phyloP scores from a whole-genome alignment of 176 grass and related monocot genomes.

The Carex parvula region DNA sequence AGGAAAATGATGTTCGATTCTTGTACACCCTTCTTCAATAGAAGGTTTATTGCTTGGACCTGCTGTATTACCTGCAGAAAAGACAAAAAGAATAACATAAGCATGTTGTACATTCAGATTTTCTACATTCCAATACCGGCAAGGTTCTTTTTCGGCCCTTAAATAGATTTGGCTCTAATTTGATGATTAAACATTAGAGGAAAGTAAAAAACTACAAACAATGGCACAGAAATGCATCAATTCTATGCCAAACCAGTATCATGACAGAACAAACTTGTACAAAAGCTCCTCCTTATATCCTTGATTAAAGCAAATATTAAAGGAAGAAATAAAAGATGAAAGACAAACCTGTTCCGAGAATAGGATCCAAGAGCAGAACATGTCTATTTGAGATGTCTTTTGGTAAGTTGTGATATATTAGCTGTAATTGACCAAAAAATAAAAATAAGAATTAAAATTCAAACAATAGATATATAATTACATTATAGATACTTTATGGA shows the following conservation, averaged over 20 bases:
- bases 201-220: not conserved
- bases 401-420: slow-evolving; percentile 93
- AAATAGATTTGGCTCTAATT: not conserved
- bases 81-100: slow-evolving; percentile 21
- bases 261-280: not conserved
- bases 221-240: not conserved
- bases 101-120: not conserved
- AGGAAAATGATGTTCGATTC: slow-evolving; percentile 90
- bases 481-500: not conserved
- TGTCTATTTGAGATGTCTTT: slow-evolving; percentile 87
- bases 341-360: slow-evolving; percentile 89
- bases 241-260: not conserved
- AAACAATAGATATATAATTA: slow-evolving; percentile 20
- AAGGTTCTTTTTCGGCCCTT: not conserved
- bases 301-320: not conserved
- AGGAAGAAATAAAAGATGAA: not conserved
- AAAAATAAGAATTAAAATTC: slow-evolving; percentile 27
- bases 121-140: not conserved
- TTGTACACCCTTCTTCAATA: slow-evolving; percentile 78
- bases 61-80: slow-evolving; percentile 73
- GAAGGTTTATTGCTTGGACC: slow-evolving; percentile 81
- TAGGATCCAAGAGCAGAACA: slow-evolving; percentile 93
- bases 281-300: not conserved
- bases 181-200: not conserved
- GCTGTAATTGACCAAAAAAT: slow-evolving; percentile 43